These are phyloP conservation scores for Neurospora sp. DNA, from an alignment of 495 filamentous ascomycete species.

Conservation along the genomic window DNA sequence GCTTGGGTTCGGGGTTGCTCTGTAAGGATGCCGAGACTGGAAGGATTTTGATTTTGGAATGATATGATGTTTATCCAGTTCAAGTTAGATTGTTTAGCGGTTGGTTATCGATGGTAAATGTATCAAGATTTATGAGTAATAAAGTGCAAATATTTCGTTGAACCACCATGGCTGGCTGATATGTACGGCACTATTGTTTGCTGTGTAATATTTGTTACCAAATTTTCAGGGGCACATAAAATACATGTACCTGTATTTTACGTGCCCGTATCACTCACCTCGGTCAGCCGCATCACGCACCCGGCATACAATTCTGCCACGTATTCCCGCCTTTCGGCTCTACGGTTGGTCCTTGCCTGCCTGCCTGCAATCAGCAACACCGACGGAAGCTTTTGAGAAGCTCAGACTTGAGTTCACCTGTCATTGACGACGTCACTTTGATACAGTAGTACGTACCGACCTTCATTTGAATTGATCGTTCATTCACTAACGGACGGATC, in stretches of 20 bases:
- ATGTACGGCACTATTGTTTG: background rate
- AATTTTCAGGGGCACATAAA: background rate
- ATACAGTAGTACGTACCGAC: background rate
- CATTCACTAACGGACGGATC: background rate
- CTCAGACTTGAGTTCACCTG: background rate
- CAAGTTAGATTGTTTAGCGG: background rate
- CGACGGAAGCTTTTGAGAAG: background rate
- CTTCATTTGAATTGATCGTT: background rate
- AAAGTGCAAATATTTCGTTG: background rate
- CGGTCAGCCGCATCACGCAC: background rate
- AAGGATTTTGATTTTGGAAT: background rate
- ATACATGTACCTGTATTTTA: background rate
- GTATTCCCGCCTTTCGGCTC: background rate
- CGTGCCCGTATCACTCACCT: background rate
- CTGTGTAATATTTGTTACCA: background rate
- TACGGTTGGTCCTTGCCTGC: background rate
- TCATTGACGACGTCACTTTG: background rate
- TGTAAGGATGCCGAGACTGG: background rate
- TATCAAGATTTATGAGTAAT: background rate
- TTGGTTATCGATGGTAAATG: background rate
- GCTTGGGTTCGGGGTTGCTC: background rate
- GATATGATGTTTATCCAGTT: background rate
- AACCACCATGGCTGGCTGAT: background rate
- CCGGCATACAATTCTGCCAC: background rate
- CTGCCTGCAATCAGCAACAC: background rate